Conservation (phyloP, 345 rosid species). For the Eucalyptus curtisii region DNA sequence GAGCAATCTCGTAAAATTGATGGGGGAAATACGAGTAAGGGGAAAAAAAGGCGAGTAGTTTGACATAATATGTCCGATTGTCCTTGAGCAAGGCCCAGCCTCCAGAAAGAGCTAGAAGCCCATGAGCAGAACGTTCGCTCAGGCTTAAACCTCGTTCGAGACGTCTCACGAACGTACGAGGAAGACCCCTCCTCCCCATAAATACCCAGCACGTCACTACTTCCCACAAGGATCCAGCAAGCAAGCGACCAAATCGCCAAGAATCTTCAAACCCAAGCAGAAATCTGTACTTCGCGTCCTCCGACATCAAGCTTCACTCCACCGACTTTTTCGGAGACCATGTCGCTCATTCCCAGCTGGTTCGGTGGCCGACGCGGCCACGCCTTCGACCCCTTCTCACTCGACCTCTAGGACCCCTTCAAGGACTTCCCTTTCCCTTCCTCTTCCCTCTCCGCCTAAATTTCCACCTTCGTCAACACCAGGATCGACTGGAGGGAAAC, state of each 20-base stretch:
- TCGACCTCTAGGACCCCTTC: slow-evolving; percentile 6
- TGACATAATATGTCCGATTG: background rate
- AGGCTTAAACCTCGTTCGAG: background rate
- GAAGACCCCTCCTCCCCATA: background rate
- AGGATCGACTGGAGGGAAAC: slow-evolving; percentile 13
- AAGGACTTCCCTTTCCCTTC: background rate
- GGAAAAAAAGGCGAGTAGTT: no score
- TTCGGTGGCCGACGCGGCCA: background rate
- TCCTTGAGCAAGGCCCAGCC: background rate
- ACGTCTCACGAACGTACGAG: background rate
- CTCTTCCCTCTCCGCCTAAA: background rate
- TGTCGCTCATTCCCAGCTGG: slow-evolving; percentile 4
- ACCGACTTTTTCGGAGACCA: background rate
- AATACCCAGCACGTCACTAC: background rate
- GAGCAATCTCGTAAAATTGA: background rate
- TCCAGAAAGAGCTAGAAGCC: background rate
- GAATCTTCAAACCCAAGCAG: background rate
- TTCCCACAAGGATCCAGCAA: background rate
- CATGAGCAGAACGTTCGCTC: background rate
- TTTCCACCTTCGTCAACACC: background rate
- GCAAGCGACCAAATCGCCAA: background rate
- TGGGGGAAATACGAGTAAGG: no score
- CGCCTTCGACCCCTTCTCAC: slow-evolving; percentile 9
- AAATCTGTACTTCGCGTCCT: background rate
- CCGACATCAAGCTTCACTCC: background rate